Evolutionary conservation across 176 grass and related monocot genomes (phyloP), one percentile per base, ranked within the genome.

Genomic region (Triticum monococcum): DNA sequence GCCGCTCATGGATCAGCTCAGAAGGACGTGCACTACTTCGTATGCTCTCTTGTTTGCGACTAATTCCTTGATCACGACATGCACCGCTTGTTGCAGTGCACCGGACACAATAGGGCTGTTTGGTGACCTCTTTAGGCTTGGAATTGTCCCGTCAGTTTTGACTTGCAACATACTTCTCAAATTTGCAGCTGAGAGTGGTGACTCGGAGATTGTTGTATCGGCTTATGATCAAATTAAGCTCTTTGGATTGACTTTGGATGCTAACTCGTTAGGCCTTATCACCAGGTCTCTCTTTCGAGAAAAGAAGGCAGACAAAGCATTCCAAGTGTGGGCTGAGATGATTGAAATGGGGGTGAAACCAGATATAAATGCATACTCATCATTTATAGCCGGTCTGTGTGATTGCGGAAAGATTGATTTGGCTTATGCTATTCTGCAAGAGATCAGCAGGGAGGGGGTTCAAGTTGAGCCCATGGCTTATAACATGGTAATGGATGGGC

Each of bases 401-500:
- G 33, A 75, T 5, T 90, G 89, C 26, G 60, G 85, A 88, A 90
- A 87, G 79, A 90, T 79, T 59, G 68, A 83, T 81, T 52, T 83
- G 8, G 90, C 89, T 78, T 89, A 85, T 80, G 77, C 72, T 54
- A 32, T 89, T 68, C 88, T 92, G 14, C 45, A 93, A 92, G 65
- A 87, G 54, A 85, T 91, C 18, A 35, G 31, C 14, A 82, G 68
- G 84, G 59, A 87, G 24, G 86, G 78, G 17, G 17, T 95, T 36
- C 25, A 67, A 46, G 74, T 93, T 68, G 79, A 86, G 36, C 48
- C 70, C 48, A 66, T 93, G 23, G 80, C 88, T 68, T 95, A 93
- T 92, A 92, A 98, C 85, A 92, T 87, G 83, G 76, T 98, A 66
- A 92, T 98, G 69, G 71, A 72, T 91, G 85, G 89, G 31, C 86